Base-by-base conservation (phyloP, 2,329 filamentous ascomycete species). In the Zopfia rhizophila region DNA sequence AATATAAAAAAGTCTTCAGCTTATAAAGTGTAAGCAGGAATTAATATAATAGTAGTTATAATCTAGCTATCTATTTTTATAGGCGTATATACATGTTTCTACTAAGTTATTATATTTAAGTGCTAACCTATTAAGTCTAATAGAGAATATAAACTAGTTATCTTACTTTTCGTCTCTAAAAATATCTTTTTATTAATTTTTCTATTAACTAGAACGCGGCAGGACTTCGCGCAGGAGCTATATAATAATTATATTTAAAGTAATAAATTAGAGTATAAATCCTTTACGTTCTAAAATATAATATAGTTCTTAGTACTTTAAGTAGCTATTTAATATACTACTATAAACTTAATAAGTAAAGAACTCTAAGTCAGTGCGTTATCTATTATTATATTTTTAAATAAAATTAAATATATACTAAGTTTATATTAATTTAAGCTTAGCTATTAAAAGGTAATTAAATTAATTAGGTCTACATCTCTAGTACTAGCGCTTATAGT, bases 141-240 rank as follows among this genome's bases (percentile, higher is more conserved):
- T n/a, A n/a, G n/a, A n/a, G n/a, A n/a, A n/a, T n/a, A n/a, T n/a
- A n/a, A n/a, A n/a, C n/a, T n/a, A n/a, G n/a, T n/a, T n/a, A n/a
- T n/a, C n/a, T n/a, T n/a, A n/a, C n/a, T n/a, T n/a, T n/a, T n/a
- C n/a, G n/a, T n/a, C n/a, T n/a, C n/a, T n/a, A n/a, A n/a, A n/a
- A n/a, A n/a, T n/a, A n/a, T n/a, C n/a, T n/a, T n/a, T n/a, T n/a
- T n/a, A n/a, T n/a, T n/a, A n/a, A n/a, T n/a, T n/a, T n/a, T n/a
- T n/a, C n/a, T n/a, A n/a, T n/a, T n/a, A n/a, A n/a, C n/a, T n/a
- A n/a, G n/a, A n/a, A n/a, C n/a, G n/a, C n/a, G n/a, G n/a, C n/a
- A n/a, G n/a, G 35, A 38, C 23, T 24, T 38, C 18, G 35, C 35
- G 19, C 12, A 38, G 22, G 35, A 25, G 10, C 19, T 38, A 28